These are phyloP conservation scores for Yarrowia sp. DNA, from an alignment of 805 yeast species.

Conservation along the genomic window DNA sequence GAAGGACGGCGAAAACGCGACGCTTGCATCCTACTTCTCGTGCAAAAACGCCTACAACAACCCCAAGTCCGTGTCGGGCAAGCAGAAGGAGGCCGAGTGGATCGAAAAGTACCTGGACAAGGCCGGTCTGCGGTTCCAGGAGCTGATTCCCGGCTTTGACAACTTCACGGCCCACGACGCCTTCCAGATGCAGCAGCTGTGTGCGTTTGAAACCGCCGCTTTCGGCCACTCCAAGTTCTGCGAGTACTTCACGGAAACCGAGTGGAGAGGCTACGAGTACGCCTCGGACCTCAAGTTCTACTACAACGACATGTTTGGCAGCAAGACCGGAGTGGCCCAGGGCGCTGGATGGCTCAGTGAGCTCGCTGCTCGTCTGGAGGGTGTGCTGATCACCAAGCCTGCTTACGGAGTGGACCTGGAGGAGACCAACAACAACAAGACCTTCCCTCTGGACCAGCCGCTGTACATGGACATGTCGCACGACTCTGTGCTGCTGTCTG, in stretches of 20 bases:
- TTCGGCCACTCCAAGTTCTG: constrained; percentile 68
- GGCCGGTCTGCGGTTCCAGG: constrained; percentile 58
- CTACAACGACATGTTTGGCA: constrained; percentile 63
- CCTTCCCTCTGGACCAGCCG: constrained; percentile 47
- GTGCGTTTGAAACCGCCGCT: constrained; percentile 74
- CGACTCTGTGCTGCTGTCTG: constrained; percentile 64
- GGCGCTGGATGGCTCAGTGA: constrained; percentile 58
- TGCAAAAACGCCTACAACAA: constrained; percentile 41
- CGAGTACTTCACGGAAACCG: constrained; percentile 63
- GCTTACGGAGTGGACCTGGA: constrained; percentile 52
- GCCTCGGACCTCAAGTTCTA: constrained; percentile 56
- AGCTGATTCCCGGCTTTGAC: constrained; percentile 51
- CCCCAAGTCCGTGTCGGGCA: constrained; percentile 34
- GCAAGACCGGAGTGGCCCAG: constrained; percentile 52
- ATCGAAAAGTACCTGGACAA: constrained; percentile 46
- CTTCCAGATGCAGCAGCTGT: constrained; percentile 52
- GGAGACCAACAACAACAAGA: constrained; percentile 34
- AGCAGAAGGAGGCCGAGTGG: constrained; percentile 38
- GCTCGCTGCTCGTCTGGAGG: constrained; percentile 45
- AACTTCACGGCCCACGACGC: constrained; percentile 55
- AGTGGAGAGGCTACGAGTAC: constrained; percentile 62
- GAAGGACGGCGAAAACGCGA: constrained; percentile 38
- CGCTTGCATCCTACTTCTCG: constrained; percentile 42
- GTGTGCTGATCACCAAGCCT: constrained; percentile 51
- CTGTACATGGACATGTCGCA: constrained; percentile 72